Conservation (phyloP, 805 yeast genomes). For the Saccharomycopsis fibuligera region DNA sequence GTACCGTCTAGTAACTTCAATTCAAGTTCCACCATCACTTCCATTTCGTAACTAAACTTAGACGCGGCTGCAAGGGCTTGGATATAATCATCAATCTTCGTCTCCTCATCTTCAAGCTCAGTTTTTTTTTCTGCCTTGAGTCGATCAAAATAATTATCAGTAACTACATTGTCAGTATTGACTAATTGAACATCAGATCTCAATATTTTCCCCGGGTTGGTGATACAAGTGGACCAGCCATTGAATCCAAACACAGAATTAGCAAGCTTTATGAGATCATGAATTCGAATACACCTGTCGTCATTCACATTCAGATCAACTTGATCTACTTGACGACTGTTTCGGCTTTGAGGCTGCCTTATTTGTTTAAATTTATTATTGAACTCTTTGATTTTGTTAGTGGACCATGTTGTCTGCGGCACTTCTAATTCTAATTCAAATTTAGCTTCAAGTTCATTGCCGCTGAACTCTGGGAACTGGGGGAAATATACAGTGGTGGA, state of each 20-base stretch:
- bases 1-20: constrained; percentile 42
- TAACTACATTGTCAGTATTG: background rate
- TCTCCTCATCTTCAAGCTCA: background rate
- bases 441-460: background rate
- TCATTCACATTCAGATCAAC: too few relatives aligned
- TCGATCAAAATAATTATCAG: constrained; percentile 12
- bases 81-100: background rate
- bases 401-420: background rate
- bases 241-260: constrained; percentile 45
- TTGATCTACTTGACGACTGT: too few relatives aligned
- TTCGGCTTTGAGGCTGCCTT: background rate
- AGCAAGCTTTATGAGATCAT: constrained; percentile 27
- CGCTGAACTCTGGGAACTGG: background rate
- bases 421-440: background rate
- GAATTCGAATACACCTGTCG: too few relatives aligned
- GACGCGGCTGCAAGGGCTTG: background rate
- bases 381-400: background rate
- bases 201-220: constrained; percentile 17
- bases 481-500: background rate
- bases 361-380: background rate
- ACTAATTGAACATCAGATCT: background rate
- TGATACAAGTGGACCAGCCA: constrained; percentile 43
- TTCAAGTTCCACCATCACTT: constrained; percentile 25
- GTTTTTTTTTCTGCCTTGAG: constrained; percentile 2
- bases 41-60: background rate